A percentile compares a stretch with the other conserved stretches of the same genome.
Evolutionary conservation across 495 filamentous ascomycete genomes (phyloP).

Genomic region (Talaromyces nanjingensis): DNA sequence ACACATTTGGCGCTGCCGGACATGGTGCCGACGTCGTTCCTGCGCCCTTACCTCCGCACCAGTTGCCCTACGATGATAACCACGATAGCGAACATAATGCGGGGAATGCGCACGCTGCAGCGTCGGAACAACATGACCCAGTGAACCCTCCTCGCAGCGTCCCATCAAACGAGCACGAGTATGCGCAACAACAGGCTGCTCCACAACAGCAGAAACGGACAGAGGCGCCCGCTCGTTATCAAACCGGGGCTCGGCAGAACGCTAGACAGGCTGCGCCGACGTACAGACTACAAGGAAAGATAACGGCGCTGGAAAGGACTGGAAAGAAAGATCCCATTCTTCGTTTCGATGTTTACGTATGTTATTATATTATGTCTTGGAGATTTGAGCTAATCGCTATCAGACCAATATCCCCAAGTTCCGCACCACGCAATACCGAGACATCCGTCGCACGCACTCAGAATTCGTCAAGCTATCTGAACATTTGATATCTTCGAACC

Average conservation of each 20-base stretch:
- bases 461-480: slow-evolving; percentile 94
- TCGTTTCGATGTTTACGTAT: slow-evolving; percentile 93
- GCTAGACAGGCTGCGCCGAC: slow-evolving; percentile 46
- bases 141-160: slow-evolving; percentile 34
- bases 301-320: slow-evolving; percentile 85
- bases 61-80: slow-evolving; percentile 34
- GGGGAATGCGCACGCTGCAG: slow-evolving; percentile 16
- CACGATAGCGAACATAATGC: slow-evolving; percentile 14
- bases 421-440: slow-evolving; percentile 94
- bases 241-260: slow-evolving; percentile 36
- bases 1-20: slow-evolving; percentile 41
- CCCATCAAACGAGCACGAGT: slow-evolving; percentile 33
- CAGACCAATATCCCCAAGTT: slow-evolving; percentile 98
- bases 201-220: slow-evolving; percentile 41
- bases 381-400: slow-evolving; percentile 10
- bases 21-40: slow-evolving; percentile 45
- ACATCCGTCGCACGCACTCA: slow-evolving; percentile 88
- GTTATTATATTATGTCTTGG: slow-evolving; percentile 19
- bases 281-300: slow-evolving; percentile 87
- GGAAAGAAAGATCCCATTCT: slow-evolving; percentile 94
- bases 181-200: slow-evolving; percentile 31
- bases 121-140: slow-evolving; percentile 25
- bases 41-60: slow-evolving; percentile 42
- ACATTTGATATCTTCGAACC: slow-evolving; percentile 91
- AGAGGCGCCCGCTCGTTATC: slow-evolving; percentile 41